Evolutionary conservation across 1,284 basidiomycete genomes (phyloP).

Genomic region (Ceratobasidium sp.): DNA sequence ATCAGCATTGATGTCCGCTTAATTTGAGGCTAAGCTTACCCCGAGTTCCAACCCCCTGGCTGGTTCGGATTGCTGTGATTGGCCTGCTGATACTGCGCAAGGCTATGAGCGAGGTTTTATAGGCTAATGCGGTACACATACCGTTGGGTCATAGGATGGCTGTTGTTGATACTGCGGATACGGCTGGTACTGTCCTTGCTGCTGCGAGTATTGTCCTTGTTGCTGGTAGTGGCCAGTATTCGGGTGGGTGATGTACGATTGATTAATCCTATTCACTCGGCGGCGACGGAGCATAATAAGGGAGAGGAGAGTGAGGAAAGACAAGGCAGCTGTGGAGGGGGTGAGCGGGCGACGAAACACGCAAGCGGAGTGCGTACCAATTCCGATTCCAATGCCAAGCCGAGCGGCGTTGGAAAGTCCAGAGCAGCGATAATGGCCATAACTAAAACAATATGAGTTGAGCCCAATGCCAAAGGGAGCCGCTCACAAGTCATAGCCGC

Average conservation of each 20-base stretch:
- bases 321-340: slow-evolving; percentile 15
- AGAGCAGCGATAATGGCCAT: slow-evolving; percentile 47
- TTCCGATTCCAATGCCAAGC: slow-evolving; percentile 48
- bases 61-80: slow-evolving; percentile 11
- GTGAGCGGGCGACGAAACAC: not conserved
- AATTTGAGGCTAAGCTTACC: slow-evolving; percentile 3
- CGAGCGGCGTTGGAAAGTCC: slow-evolving; percentile 47
- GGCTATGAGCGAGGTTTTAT: not conserved
- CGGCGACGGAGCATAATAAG: slow-evolving; percentile 42
- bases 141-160: slow-evolving; percentile 35
- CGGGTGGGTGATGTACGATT: slow-evolving; percentile 38
- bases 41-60: slow-evolving; percentile 37
- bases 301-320: slow-evolving; percentile 4
- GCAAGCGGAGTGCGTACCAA: slow-evolving; percentile 22
- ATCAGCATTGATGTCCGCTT: not conserved
- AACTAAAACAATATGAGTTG: slow-evolving; percentile 24
- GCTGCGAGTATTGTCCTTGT: not conserved
- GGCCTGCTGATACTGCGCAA: slow-evolving; percentile 19
- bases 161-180: slow-evolving; percentile 31
- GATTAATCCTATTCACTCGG: slow-evolving; percentile 31
- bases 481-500: slow-evolving; percentile 42
- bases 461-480: no score
- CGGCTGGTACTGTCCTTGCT: slow-evolving; percentile 13
- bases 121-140: not conserved
- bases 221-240: slow-evolving; percentile 4